These are phyloP conservation scores for Pouteria campechiana DNA, from an alignment of 179 eudicot species.

Conservation along the genomic window DNA sequence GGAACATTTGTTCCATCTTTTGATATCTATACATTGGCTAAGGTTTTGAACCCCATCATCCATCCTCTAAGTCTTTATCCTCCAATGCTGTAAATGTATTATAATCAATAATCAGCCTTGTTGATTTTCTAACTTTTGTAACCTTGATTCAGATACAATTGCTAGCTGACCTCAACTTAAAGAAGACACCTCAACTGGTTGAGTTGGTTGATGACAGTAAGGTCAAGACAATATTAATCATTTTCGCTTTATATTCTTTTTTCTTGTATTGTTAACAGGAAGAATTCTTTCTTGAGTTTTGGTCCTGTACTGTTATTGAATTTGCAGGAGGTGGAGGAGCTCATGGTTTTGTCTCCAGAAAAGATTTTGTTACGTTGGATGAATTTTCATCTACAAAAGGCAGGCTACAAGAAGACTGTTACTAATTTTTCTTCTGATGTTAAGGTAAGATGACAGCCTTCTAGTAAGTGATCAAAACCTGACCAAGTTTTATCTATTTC, in stretches of 20 bases:
- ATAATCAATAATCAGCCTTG: no score
- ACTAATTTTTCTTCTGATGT: slow-evolving; percentile 71
- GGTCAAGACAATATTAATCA: slow-evolving; percentile 17
- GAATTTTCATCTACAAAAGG: slow-evolving; percentile 73
- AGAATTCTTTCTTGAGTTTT: no score
- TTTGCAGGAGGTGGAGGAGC: slow-evolving; percentile 76
- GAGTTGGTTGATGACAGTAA: slow-evolving; percentile 69
- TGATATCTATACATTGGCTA: no score
- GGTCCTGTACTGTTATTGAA: background rate
- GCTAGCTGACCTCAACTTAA: slow-evolving; percentile 70
- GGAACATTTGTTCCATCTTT: no score
- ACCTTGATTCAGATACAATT: slow-evolving; percentile 53
- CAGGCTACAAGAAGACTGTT: slow-evolving; percentile 56
- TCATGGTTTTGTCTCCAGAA: slow-evolving; percentile 70
- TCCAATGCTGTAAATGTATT: no score
- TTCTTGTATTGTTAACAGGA: no score
- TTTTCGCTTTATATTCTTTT: no score
- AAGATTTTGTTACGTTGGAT: slow-evolving; percentile 73
- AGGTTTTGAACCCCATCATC: no score
- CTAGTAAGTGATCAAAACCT: no score
- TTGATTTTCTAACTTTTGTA: background rate
- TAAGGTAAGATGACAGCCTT: no score
- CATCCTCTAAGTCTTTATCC: no score
- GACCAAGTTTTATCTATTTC: no score
- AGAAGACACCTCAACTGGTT: slow-evolving; percentile 80